Evolutionary conservation across 2,329 filamentous ascomycete genomes (phyloP).

Genomic region (Tolypocladium guangdongense): DNA sequence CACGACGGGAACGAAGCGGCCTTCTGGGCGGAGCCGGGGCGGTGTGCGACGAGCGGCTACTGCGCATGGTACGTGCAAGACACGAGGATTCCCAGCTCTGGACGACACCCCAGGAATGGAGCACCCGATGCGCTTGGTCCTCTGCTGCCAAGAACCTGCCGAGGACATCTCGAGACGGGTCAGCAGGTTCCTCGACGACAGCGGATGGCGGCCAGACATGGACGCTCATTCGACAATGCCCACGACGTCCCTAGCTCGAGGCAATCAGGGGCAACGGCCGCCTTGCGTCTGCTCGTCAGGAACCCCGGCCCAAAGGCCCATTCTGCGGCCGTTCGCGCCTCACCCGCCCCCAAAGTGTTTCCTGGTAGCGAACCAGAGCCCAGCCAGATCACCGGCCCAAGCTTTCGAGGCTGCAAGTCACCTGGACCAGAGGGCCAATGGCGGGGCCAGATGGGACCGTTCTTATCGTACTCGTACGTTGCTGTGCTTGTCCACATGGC

Average conservation of each 20-base stretch:
- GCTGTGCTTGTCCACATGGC: not conserved
- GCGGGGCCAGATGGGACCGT: not conserved
- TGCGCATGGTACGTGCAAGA: not conserved
- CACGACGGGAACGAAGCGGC: not conserved
- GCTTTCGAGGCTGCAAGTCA: not conserved
- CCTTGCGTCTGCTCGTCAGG: not conserved
- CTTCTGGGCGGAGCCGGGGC: not conserved
- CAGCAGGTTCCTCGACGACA: not conserved
- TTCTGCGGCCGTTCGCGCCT: not conserved
- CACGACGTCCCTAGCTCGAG: not conserved
- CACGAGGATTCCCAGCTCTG: not conserved
- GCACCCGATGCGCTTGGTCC: not conserved
- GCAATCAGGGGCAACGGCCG: not conserved
- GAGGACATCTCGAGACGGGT: not conserved
- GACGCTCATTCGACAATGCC: not conserved
- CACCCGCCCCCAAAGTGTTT: not conserved
- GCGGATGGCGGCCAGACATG: not conserved
- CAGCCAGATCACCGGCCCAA: not conserved
- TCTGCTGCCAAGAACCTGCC: not conserved
- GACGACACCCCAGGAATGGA: not conserved
- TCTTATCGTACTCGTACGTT: not conserved
- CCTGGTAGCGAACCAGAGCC: not conserved
- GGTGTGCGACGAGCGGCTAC: not conserved
- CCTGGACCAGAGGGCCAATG: not conserved
- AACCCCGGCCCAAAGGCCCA: not conserved